A percentile compares a stretch with the other conserved stretches of the same genome.
These are phyloP conservation scores for Anisogramma anomala DNA, from an alignment of 2,329 filamentous ascomycete species.

Conservation along the genomic window DNA sequence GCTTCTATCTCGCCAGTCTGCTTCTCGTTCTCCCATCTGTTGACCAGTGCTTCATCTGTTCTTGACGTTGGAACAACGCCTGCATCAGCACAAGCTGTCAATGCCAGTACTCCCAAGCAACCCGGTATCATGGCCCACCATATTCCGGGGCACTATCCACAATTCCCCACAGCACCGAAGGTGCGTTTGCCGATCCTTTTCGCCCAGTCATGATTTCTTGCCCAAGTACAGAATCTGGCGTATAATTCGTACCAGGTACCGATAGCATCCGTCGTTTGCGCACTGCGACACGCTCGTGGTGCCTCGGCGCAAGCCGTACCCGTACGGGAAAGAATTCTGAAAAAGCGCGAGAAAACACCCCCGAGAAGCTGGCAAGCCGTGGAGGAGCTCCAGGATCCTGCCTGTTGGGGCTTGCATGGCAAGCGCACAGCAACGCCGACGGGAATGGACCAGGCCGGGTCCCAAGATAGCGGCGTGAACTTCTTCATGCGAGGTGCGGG, in stretches of 20 bases:
- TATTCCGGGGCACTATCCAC: conserved; percentile 5
- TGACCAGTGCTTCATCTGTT: background rate
- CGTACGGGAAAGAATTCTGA: no score
- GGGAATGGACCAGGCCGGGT: background rate
- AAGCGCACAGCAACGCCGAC: background rate
- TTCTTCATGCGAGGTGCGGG: conserved; percentile 1
- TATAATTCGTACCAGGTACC: background rate
- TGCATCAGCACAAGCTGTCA: no score
- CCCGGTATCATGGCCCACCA: conserved; percentile 7
- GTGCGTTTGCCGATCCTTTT: conserved; percentile 6
- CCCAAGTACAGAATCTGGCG: background rate
- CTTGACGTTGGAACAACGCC: background rate
- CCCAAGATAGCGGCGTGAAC: background rate
- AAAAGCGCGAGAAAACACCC: no score
- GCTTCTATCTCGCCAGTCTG: background rate
- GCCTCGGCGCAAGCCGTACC: no score
- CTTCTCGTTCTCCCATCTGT: no score
- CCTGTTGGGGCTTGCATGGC: conserved; percentile 2
- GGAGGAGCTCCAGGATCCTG: background rate
- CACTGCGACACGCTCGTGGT: no score
- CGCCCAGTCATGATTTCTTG: background rate
- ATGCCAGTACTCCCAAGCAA: conserved; percentile 2
- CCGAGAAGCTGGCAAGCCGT: no score
- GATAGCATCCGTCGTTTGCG: no score
- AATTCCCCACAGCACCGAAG: conserved; percentile 9